A percentile compares a stretch with the other conserved stretches of the same genome.
Evolutionary conservation across 148 eudicot genomes (phyloP).

Genomic region (Selenicereus undatus): DNA sequence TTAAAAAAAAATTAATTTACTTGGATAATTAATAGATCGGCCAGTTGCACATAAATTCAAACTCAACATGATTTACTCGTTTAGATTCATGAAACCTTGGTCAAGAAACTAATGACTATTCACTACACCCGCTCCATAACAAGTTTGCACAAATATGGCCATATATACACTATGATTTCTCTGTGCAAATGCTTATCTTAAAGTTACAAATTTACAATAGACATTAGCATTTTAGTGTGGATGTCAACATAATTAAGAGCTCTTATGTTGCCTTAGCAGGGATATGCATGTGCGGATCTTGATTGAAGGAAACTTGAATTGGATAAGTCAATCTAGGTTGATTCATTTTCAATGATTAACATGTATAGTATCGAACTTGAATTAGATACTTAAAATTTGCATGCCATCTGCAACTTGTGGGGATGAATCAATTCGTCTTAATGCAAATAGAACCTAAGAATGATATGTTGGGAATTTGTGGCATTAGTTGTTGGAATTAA

Average conservation of each 20-base stretch:
- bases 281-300: slow-evolving; percentile 3
- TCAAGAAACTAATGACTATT: no score
- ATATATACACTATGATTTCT: not conserved
- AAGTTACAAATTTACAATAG: not conserved
- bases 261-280: not conserved
- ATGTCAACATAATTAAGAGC: not conserved
- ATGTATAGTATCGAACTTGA: not conserved
- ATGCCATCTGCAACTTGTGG: not conserved
- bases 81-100: no score
- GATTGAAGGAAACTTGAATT: slow-evolving; percentile 3
- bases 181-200: not conserved
- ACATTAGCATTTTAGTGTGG: not conserved
- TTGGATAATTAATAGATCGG: no score
- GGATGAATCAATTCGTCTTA: not conserved
- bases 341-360: not conserved
- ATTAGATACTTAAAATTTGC: not conserved
- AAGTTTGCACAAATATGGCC: no score
- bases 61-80: no score
- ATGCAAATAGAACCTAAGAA: not conserved
- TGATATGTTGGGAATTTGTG: not conserved
- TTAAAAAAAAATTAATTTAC: no score
- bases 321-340: slow-evolving; percentile 1
- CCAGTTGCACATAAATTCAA: no score
- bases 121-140: no score
- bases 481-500: not conserved